Evolutionary conservation across 2,329 filamentous ascomycete species (phyloP), one percentile per base, ranked within the genome.

Genomic region (Aspergillus sp.): DNA sequence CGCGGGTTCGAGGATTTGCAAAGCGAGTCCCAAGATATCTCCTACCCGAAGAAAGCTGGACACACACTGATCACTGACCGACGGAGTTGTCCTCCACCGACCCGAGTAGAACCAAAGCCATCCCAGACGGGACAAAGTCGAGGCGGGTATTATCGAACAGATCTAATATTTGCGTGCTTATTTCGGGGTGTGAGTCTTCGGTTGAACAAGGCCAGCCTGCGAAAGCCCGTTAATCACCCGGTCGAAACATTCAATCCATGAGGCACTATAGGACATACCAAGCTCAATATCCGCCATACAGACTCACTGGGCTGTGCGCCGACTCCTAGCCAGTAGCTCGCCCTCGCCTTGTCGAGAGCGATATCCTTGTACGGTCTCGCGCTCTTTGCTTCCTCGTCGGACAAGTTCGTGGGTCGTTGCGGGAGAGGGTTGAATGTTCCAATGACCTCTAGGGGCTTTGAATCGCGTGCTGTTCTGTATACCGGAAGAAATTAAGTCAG

Each of bases 261-360:
- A 41, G 34, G 34, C 15, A 15, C 15, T 15, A 5, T 17, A 38
- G 25, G 28, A 72, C 81, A 65, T 74, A 93, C 92, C 91, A 97
- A 90, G 59, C 86, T 86, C 69, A 99, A 81, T 71, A 98, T 78
- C 74, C 92, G 85, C 93, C 93, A 97, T 41, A 91, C 91, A 3
- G 91, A 89, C 69, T 97, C 92, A 65, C 91, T 93, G 9, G 95
- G 95, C 80, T 99, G 95, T 59, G 95, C 95, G 1, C 95, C 95
- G 3, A 98, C 94, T 75, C 95, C 95, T 41, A 99, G 84, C 95
- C 95, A 99, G 82, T 99, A 99, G 77, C 90, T 89, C 60, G 94
- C 91, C 63, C 95, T 84, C 67, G 87, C 82, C 7, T 86, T 82
- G 77, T 99, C 95, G 15, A 99, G 84, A 72, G 92, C 89, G 75